Percentiles rank a stretch among this genome's conserved stretches.
Evolutionary conservation across 495 filamentous ascomycete species (phyloP).

Genomic region (Schizothecium vesticola): DNA sequence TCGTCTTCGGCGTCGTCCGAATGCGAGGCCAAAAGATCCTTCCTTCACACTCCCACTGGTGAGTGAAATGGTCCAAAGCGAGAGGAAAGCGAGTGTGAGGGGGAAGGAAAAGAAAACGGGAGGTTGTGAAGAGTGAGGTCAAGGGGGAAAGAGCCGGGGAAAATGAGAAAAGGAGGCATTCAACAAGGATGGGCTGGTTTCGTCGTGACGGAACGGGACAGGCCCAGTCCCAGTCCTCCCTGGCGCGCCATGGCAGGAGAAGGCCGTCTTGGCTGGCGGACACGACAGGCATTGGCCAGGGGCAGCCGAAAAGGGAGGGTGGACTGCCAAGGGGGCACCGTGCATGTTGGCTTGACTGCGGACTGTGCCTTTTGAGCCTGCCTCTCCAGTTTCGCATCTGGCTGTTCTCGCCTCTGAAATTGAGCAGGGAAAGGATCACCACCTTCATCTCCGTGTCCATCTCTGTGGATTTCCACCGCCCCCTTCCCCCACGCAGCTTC

Average conservation of each 20-base stretch:
- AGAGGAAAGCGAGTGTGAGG: constrained; percentile 25
- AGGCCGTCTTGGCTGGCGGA: constrained; percentile 12
- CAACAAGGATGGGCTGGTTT: constrained; percentile 25
- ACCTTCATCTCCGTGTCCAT: neutral
- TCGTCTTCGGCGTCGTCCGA: neutral
- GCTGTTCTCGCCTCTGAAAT: constrained; percentile 2
- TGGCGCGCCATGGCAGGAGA: constrained; percentile 9
- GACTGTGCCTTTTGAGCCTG: constrained; percentile 1
- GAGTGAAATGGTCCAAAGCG: constrained; percentile 22
- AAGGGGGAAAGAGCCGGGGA: constrained; percentile 27
- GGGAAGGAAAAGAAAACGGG: constrained; percentile 20
- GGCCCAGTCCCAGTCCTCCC: constrained; percentile 16
- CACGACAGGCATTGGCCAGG: constrained; percentile 19
- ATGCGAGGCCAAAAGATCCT: neutral
- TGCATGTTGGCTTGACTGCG: neutral
- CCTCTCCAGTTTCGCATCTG: constrained; percentile 1
- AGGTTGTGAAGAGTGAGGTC: constrained; percentile 16
- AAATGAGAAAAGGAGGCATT: constrained; percentile 29
- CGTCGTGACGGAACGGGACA: constrained; percentile 25
- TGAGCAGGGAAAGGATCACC: constrained; percentile 4
- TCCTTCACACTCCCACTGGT: constrained; percentile 14
- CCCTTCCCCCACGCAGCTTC: neutral
- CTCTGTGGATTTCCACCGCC: neutral
- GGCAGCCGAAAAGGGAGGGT: constrained; percentile 14
- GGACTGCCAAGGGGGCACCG: constrained; percentile 7